A percentile compares a stretch with the other conserved stretches of the same genome.
Conservation (phyloP, 2,329 filamentous ascomycete genomes). For the Penicillium sp. region DNA sequence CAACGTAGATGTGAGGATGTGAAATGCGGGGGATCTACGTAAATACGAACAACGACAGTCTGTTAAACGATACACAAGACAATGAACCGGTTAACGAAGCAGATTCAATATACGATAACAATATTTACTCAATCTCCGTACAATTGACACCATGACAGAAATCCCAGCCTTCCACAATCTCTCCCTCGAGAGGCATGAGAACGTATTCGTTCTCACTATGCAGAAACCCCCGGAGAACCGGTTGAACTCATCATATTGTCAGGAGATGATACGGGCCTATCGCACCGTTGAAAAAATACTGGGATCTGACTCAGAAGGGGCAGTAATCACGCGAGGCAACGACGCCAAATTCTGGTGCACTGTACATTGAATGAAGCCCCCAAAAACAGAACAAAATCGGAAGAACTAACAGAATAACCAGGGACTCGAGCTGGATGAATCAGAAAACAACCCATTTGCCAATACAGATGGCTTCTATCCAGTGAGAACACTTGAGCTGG, state of each 20-base stretch:
- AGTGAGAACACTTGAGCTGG: slow-evolving; percentile 38
- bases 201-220: slow-evolving; percentile 53
- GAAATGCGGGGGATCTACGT: slow-evolving; percentile 11
- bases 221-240: slow-evolving; percentile 55
- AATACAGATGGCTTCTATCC: slow-evolving; percentile 59
- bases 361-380: slow-evolving; percentile 14
- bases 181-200: slow-evolving; percentile 46
- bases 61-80: background rate
- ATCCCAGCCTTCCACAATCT: slow-evolving; percentile 42
- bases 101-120: background rate
- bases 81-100: background rate
- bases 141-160: slow-evolving; percentile 18
- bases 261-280: slow-evolving; percentile 53
- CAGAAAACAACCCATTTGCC: slow-evolving; percentile 51
- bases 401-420: slow-evolving; percentile 1
- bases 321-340: slow-evolving; percentile 53
- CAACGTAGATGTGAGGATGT: slow-evolving; percentile 4
- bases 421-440: slow-evolving; percentile 49
- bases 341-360: slow-evolving; percentile 52
- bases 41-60: too few relatives aligned
- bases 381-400: background rate
- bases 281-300: slow-evolving; percentile 47
- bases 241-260: slow-evolving; percentile 49
- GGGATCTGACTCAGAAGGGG: slow-evolving; percentile 49
- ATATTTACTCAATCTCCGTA: background rate